Percentiles rank a stretch among this genome's conserved stretches.
Conservation (phyloP, 352 stramenopile species). For the Phytophthora cactorum region DNA sequence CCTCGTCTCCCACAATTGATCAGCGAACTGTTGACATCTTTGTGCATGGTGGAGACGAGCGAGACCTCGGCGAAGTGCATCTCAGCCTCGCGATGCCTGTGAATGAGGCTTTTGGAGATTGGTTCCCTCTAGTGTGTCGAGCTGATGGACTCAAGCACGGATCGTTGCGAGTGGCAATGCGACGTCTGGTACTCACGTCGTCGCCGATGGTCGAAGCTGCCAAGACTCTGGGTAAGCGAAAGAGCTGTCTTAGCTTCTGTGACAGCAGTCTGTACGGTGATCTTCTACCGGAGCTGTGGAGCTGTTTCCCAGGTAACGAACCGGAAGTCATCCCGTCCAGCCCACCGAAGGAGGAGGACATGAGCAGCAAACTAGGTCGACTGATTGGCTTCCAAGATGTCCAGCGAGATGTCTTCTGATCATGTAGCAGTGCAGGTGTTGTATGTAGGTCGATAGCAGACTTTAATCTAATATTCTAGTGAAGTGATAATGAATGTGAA, state of each 20-base stretch:
- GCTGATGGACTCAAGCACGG: constrained; percentile 65
- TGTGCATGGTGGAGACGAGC: constrained; percentile 53
- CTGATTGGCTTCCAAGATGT: constrained; percentile 64
- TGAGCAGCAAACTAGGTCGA: constrained; percentile 67
- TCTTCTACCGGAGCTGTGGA: constrained; percentile 68
- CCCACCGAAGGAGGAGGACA: constrained; percentile 37
- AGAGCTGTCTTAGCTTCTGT: constrained; percentile 52
- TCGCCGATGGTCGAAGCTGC: constrained; percentile 52
- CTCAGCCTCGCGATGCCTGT: constrained; percentile 66
- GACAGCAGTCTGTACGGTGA: constrained; percentile 52
- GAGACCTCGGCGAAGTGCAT: constrained; percentile 77
- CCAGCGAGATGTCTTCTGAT: constrained; percentile 71
- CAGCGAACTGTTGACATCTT: constrained; percentile 52
- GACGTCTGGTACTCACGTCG: constrained; percentile 64
- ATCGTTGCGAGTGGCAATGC: constrained; percentile 52
- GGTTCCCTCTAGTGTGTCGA: constrained; percentile 67
- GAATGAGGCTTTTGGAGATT: constrained; percentile 74
- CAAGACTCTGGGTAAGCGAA: constrained; percentile 45
- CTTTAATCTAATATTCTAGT: not conserved
- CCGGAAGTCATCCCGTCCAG: constrained; percentile 18
- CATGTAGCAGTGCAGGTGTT: not conserved
- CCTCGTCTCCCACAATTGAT: constrained; percentile 52
- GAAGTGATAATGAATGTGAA: not conserved
- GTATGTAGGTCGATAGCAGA: not conserved
- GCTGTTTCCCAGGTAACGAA: constrained; percentile 53